Evolutionary conservation across 208 protist species (phyloP).

Genomic region (Acanthamoeba lugdunensis): DNA sequence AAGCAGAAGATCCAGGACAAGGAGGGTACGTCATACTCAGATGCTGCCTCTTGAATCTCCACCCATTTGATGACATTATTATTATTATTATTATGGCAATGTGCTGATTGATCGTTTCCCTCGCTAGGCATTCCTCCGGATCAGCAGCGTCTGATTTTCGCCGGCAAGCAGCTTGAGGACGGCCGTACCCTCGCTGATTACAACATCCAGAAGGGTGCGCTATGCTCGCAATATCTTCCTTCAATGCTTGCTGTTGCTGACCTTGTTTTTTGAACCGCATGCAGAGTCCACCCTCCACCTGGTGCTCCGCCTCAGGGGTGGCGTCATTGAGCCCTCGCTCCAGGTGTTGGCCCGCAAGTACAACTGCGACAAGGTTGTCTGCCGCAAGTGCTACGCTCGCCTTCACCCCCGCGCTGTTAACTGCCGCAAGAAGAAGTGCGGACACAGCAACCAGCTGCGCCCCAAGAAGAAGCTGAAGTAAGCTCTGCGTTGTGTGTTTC

Average conservation of each 20-base stretch:
- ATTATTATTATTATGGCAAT: neutral
- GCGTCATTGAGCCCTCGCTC: conserved; percentile 97
- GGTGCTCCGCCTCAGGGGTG: conserved; percentile 88
- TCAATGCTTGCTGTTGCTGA: too few species aligned
- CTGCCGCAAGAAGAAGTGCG: conserved; percentile 99
- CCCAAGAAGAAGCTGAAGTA: conserved; percentile 99
- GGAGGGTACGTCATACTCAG: conserved; percentile 89
- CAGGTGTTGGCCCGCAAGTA: conserved; percentile 95
- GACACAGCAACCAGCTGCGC: conserved; percentile 97
- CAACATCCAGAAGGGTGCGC: conserved; percentile 85
- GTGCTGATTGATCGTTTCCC: neutral
- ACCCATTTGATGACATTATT: neutral
- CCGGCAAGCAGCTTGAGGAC: conserved; percentile 94
- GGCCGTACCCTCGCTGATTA: conserved; percentile 90
- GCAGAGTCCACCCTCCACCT: conserved; percentile 87
- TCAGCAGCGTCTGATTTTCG: conserved; percentile 94
- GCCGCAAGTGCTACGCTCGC: conserved; percentile 97
- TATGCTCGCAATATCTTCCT: too few species aligned
- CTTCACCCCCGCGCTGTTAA: conserved; percentile 96
- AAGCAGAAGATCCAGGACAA: conserved; percentile 98
- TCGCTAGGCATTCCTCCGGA: conserved; percentile 89
- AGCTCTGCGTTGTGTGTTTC: conserved; percentile 69
- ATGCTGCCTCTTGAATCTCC: neutral
- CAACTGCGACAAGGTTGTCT: conserved; percentile 98
- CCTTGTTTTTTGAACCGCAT: neutral